Evolutionary conservation across 371 early-diverging fungal genomes (phyloP).

Genomic region (Mucor plumbeus): DNA sequence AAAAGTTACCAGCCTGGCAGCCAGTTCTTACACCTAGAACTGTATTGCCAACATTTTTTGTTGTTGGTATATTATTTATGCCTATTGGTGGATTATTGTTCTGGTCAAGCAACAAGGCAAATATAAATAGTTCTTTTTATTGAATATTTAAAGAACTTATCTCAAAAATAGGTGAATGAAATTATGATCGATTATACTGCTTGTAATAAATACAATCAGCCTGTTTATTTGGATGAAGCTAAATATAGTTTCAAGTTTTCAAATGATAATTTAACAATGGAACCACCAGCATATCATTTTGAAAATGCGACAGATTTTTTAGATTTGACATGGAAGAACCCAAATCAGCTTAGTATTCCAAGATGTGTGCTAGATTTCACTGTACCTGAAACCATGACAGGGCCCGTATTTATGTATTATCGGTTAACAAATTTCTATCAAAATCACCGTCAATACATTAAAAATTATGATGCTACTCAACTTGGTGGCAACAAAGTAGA

Average conservation of each 20-base stretch:
- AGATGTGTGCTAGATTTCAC: conserved; percentile 81
- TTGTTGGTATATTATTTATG: conserved; percentile 89
- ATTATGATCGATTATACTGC: conserved; percentile 90
- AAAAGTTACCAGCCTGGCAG: conserved; percentile 97
- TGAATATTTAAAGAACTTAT: neutral
- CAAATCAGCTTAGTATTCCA: conserved; percentile 46
- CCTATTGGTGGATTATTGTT: conserved; percentile 88
- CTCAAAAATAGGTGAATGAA: conserved; percentile 64
- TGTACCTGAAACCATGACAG: conserved; percentile 67
- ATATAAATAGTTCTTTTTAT: neutral
- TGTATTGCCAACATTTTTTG: conserved; percentile 90
- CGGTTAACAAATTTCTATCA: conserved; percentile 97
- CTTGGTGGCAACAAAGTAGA: conserved; percentile 65
- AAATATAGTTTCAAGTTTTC: conserved; percentile 31
- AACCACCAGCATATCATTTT: conserved; percentile 45
- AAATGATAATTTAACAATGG: conserved; percentile 11
- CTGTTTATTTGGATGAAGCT: conserved; percentile 38
- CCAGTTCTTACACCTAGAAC: conserved; percentile 95
- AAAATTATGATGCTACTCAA: conserved; percentile 86
- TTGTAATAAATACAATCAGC: conserved; percentile 59
- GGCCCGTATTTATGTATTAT: conserved; percentile 93
- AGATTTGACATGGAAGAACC: conserved; percentile 44
- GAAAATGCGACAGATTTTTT: conserved; percentile 34
- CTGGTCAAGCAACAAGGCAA: conserved; percentile 71
- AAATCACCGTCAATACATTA: conserved; percentile 96